These are phyloP conservation scores for Amanita thiersii DNA, from an alignment of 768 basidiomycete genomes.

Conservation along the genomic window DNA sequence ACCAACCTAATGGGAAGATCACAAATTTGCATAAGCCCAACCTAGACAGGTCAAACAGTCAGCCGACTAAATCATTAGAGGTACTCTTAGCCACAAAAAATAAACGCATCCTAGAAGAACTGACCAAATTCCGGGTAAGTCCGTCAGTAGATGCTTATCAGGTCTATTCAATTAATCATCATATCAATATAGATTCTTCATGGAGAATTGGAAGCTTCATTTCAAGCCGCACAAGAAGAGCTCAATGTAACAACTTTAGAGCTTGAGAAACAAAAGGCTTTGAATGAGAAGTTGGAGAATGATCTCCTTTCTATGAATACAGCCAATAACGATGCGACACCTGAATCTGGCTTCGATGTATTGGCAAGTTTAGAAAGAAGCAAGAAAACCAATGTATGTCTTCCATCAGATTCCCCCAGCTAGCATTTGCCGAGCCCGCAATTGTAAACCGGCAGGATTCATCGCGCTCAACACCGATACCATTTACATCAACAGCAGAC, in stretches of 20 bases:
- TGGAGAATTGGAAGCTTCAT: constrained; percentile 67
- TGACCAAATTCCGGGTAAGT: constrained; percentile 81
- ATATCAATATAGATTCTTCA: constrained; percentile 57
- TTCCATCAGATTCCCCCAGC: background rate
- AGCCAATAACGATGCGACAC: constrained; percentile 30
- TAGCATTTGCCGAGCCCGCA: background rate
- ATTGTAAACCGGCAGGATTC: constrained; percentile 20
- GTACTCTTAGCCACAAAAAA: constrained; percentile 90
- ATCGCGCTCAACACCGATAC: constrained; percentile 54
- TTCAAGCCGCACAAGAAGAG: constrained; percentile 48
- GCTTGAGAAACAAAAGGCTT: constrained; percentile 63
- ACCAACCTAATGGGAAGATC: constrained; percentile 30
- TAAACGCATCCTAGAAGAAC: constrained; percentile 83
- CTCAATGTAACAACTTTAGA: constrained; percentile 54
- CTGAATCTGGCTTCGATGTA: constrained; percentile 39
- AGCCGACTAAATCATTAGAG: constrained; percentile 80
- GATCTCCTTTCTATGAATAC: constrained; percentile 81
- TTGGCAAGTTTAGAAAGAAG: constrained; percentile 72
- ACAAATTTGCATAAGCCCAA: constrained; percentile 73
- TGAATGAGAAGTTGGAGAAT: constrained; percentile 90
- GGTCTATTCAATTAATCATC: background rate
- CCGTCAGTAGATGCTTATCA: background rate
- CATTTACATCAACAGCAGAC: constrained; percentile 71
- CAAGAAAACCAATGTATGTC: constrained; percentile 36
- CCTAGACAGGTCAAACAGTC: constrained; percentile 70